Evolutionary conservation across 2,329 filamentous ascomycete genomes (phyloP).

Genomic region (Penicillium brevicompactum): DNA sequence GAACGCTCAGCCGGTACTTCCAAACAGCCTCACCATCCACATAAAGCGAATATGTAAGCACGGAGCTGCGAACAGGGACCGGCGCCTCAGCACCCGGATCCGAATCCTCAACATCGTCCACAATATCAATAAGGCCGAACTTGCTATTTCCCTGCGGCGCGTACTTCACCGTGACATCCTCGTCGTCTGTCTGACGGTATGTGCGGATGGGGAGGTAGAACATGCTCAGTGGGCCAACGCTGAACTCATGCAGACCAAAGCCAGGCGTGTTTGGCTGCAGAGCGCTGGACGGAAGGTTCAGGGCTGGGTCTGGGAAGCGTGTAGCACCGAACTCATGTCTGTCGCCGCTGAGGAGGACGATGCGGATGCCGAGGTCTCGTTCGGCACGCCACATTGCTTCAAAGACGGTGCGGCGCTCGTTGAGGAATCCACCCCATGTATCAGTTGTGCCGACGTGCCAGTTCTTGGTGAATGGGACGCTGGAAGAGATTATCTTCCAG

Average conservation of each 20-base stretch:
- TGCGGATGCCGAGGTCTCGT: conserved; percentile 68
- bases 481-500: conserved; percentile 92
- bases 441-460: conserved; percentile 87
- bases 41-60: conserved; percentile 78
- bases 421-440: conserved; percentile 91
- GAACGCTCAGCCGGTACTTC: conserved; percentile 54
- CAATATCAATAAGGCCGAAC: conserved; percentile 81
- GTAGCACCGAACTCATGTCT: conserved; percentile 97
- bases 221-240: conserved; percentile 86
- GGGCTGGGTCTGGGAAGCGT: conserved; percentile 59
- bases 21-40: conserved; percentile 79
- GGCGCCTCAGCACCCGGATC: conserved; percentile 14
- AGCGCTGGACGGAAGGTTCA: conserved; percentile 18
- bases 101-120: conserved; percentile 56
- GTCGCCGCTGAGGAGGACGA: conserved; percentile 85
- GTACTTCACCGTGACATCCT: conserved; percentile 84
- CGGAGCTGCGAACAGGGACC: conserved; percentile 49
- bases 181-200: conserved; percentile 77
- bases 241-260: conserved; percentile 76
- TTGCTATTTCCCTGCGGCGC: conserved; percentile 83
- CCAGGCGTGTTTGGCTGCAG: conserved; percentile 28
- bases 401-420: conserved; percentile 75
- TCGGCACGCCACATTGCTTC: conserved; percentile 91
- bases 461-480: conserved; percentile 95
- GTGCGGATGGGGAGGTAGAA: conserved; percentile 87